Evolutionary conservation across 129 eudicot genomes (phyloP).

Genomic region (Dittrichia graveolens): DNA sequence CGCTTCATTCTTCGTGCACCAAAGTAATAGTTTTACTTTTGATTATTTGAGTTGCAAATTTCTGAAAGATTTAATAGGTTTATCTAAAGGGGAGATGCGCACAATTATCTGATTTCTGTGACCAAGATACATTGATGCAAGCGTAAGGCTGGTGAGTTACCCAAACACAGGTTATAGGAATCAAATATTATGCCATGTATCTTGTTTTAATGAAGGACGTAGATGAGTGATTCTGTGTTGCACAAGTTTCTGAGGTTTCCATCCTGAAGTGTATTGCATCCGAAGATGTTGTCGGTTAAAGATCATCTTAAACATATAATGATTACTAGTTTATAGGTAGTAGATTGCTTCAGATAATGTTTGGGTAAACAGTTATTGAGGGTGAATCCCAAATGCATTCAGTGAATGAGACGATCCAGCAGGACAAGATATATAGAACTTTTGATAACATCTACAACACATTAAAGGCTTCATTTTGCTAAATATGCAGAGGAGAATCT

Average conservation of each 20-base stretch:
- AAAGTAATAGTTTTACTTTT: not conserved
- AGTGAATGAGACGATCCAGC: conserved; percentile 9
- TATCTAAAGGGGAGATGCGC: no score
- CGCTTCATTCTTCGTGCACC: not conserved
- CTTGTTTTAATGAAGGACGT: not conserved
- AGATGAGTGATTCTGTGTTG: not conserved
- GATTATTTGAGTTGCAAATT: not conserved
- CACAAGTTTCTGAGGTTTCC: not conserved
- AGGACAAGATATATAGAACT: not conserved
- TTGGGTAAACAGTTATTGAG: conserved; percentile 14
- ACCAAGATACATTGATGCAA: not conserved
- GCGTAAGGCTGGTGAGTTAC: conserved; percentile 11
- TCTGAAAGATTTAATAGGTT: no score
- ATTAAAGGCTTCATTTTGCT: not conserved
- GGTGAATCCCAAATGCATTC: not conserved
- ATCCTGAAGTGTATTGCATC: not conserved
- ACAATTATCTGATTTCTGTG: not conserved
- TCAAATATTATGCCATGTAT: not conserved
- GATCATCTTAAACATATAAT: conserved; percentile 21
- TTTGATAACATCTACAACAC: not conserved
- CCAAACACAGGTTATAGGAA: conserved; percentile 1
- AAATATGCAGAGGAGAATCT: not conserved
- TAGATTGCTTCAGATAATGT: conserved; percentile 21
- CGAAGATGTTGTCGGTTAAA: not conserved
- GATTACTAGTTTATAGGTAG: conserved; percentile 13